A percentile compares a stretch with the other conserved stretches of the same genome.
phyloP scores from a whole-genome alignment of 208 protist genomes.

The Crithidia thermophila region DNA sequence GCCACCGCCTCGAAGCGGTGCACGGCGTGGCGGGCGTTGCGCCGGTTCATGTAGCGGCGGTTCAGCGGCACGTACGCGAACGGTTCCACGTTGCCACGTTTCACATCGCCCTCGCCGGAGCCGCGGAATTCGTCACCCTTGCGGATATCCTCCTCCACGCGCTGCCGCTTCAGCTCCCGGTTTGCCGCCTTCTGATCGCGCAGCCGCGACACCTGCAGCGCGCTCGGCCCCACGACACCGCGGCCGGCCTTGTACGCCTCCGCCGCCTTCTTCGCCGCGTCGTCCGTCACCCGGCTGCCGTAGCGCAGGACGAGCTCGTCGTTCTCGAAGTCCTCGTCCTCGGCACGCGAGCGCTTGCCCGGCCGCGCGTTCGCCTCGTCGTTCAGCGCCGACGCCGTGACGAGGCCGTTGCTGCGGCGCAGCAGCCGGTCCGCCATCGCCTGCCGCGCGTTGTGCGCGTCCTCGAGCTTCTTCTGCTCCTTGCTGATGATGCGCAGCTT shows the following conservation, averaged over 20 bases:
- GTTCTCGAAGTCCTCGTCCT: constrained; percentile 85
- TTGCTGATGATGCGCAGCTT: constrained; percentile 83
- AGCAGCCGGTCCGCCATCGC: constrained; percentile 76
- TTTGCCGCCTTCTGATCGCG: constrained; percentile 71
- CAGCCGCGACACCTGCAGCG: constrained; percentile 47
- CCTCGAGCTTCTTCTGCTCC: constrained; percentile 66
- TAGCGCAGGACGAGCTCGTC: constrained; percentile 81
- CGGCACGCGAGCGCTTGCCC: constrained; percentile 68
- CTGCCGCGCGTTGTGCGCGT: constrained; percentile 51
- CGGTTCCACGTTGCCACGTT: constrained; percentile 82
- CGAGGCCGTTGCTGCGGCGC: constrained; percentile 42
- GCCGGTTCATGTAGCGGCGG: constrained; percentile 90
- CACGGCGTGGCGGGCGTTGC: constrained; percentile 76
- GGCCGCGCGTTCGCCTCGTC: constrained; percentile 38
- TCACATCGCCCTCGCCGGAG: constrained; percentile 80
- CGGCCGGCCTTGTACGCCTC: constrained; percentile 30
- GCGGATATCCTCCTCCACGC: constrained; percentile 86
- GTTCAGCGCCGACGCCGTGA: constrained; percentile 60
- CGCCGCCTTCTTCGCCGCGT: constrained; percentile 39
- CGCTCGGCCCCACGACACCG: constrained; percentile 22
- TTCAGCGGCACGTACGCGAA: constrained; percentile 93
- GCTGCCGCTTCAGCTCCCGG: constrained; percentile 68
- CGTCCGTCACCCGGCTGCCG: constrained; percentile 57
- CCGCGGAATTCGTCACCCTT: constrained; percentile 89
- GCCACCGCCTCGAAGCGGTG: constrained; percentile 76